Evolutionary conservation across 208 protist genomes (phyloP), one percentile per base, ranked within the genome.

Genomic region (Trypanosomatidae sp.): DNA sequence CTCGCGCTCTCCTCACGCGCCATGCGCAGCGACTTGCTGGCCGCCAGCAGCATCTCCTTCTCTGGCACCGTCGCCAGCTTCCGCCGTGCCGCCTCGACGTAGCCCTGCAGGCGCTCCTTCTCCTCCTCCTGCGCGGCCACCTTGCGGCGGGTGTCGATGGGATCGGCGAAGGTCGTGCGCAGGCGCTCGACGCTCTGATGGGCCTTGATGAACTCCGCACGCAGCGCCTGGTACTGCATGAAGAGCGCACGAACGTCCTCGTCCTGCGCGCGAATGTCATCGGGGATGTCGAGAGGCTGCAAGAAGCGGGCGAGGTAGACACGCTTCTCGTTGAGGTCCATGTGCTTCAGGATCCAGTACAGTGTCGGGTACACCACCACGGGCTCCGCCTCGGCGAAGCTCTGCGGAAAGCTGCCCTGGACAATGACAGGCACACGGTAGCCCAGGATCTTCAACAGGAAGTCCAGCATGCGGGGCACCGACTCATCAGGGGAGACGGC

Each of bases 261-360:
- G 68, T 97, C 94, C 74, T 92, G 88, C 3, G 88, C 88, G 33
- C 85, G 87, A 64, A 97, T 89, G 62, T 90, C 85, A n/a, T 97
- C 91, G 4, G 91, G 91, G 50, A 97, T 87, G 33, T 97, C 91
- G 22, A 96, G 68, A 33, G 84, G 83, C 73, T 95, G 89, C 60
- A 97, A 82, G 74, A 96, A 97, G 30, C 91, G 85, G 5, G 94
- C 68, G 39, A 97, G 84, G 79, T 97, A 97, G 7, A 97, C 94
- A 47, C 94, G 94, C 86, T 96, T 97, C 64, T 85, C 79, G 68
- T 95, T 95, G 50, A 92, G 82, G 17, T 86, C 76, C 90, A 94
- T 95, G 79, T 94, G 90, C 10, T 84, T 93, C 8, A 97, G 76
- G 25, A 96, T 84, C 94, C 94, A 97, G 73, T 97, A 95, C 49